Evolutionary conservation across 139 green algal species (phyloP), one percentile per base, ranked within the genome.

Genomic region (Micromonas commoda): DNA sequence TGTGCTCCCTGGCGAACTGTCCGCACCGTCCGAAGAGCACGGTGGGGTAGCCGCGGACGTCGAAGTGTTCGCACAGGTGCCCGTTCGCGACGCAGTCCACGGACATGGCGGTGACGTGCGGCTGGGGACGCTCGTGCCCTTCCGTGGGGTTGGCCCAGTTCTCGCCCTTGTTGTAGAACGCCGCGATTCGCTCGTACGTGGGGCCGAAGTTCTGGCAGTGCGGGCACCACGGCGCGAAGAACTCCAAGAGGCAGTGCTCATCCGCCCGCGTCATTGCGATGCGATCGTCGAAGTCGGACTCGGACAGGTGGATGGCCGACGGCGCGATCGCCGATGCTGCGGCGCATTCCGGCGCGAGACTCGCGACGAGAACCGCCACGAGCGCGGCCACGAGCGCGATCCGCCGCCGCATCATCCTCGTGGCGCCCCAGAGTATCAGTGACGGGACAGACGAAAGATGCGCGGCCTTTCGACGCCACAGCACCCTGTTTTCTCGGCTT

Each of bases 151-250:
- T 73, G 20, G 28, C 66, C 23, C n/a, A n/a, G n/a, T 39, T 73
- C 3, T 20, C 23, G 3, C 20, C 37, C 38, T 21, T 16, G 33
- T 72, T 72, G 1, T 73, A 39, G 23, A 28, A 51, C n/a, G 23
- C 2, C 60, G 73, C 73, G 54, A 63, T 34, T 19, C 2, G 24
- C 3, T 66, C 73, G 73, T 79, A 79, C 33, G 61, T 5, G 21
- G 73, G 73, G 2, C 31, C 32, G 61, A 73, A 79, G 32, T 71
- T 20, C 29, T 60, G 53, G 31, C 73, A 79, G 1, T 54, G 28
- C 16, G 60, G 60, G 31, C 73, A 79, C 73, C 73, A 79, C 28
- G 60, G 37, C 33, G 33, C 4, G 73, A 73, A 79, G 31, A 79
- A 72, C 28, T 79, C 73, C 4, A 79, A 31, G 31, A 72, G 57